These are phyloP conservation scores for Chlorokybus atmophyticus DNA, from an alignment of 139 green algal species.

Conservation along the genomic window DNA sequence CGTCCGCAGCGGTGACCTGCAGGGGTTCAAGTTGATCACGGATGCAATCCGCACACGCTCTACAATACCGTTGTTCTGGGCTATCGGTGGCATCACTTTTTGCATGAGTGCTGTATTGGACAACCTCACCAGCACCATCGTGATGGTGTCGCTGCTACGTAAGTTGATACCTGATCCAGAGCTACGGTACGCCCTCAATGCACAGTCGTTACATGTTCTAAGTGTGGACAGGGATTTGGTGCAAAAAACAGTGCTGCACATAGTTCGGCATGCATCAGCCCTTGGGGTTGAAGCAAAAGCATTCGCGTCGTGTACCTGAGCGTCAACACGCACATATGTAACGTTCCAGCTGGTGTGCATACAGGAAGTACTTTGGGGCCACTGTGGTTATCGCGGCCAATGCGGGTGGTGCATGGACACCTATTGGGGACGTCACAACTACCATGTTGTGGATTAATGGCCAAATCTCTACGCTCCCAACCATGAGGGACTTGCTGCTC, in stretches of 20 bases:
- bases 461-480: constrained; percentile 43
- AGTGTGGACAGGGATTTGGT: too few relatives aligned
- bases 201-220: too few relatives aligned
- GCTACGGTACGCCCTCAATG: constrained; percentile 12
- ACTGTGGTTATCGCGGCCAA: constrained; percentile 59
- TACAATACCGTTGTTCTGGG: constrained; percentile 24
- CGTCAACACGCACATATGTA: too few relatives aligned
- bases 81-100: constrained; percentile 38
- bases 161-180: constrained; percentile 41
- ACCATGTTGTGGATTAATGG: constrained; percentile 70
- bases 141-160: constrained; percentile 54
- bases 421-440: constrained; percentile 60
- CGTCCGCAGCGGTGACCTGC: too few relatives aligned
- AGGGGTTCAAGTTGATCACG: constrained; percentile 52
- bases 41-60: constrained; percentile 31
- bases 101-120: constrained; percentile 49
- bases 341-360: too few relatives aligned
- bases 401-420: constrained; percentile 58
- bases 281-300: too few relatives aligned
- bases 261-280: too few relatives aligned
- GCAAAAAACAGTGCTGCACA: too few relatives aligned
- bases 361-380: constrained; percentile 36
- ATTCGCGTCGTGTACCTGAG: too few relatives aligned
- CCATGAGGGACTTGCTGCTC: constrained; percentile 40
- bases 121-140: constrained; percentile 64